Evolutionary conservation across 1,284 basidiomycete species (phyloP), one percentile per base, ranked within the genome.

Genomic region (Trametes hirsuta): DNA sequence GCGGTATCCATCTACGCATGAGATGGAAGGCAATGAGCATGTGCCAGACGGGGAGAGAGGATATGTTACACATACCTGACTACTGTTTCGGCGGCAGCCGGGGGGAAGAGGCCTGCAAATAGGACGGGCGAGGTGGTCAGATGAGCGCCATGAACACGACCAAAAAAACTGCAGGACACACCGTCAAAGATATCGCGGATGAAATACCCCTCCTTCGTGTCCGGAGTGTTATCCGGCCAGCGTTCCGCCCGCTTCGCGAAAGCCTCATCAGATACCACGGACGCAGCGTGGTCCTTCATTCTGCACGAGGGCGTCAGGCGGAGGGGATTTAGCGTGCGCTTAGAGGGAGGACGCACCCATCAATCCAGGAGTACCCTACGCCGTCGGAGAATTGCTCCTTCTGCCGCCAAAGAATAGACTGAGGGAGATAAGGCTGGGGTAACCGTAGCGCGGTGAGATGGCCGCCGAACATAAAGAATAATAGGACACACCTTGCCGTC

Each of bases 381-480:
- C 97, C 97, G 74, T 99, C 97, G 11, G 95, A 97, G 81, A 99
- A 99, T 72, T 98, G 96, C 77, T 99, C 97, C 77, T 99, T 99
- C 76, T 99, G 97, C 63, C 97, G 86, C 97, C 97, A 99, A 42
- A 99, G 84, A 69, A 99, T 98, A 37, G 91, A 93, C 63, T 86
- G 85, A 21, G 97, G 97, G 55, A 99, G 86, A 79, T 98, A 99
- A 4, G 95, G 89, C 88, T 97, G 46, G 65, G 18, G 18, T 22
- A 42, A 46, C 44, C 55, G 47, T 24, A 51, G 15, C 41, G 50
- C 21, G 35, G 8, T 25, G 10, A n/a, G 12, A 40, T 30, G 34
- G 18, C 46, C 34, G 30, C 30, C 30, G 30, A n/a, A 39, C 11
- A 40, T 10, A 12, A 21, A 55, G 25, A 6, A 21, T 10, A 48